Conservation (phyloP, 2,329 filamentous ascomycete species). For the Verticillium nubilum region DNA sequence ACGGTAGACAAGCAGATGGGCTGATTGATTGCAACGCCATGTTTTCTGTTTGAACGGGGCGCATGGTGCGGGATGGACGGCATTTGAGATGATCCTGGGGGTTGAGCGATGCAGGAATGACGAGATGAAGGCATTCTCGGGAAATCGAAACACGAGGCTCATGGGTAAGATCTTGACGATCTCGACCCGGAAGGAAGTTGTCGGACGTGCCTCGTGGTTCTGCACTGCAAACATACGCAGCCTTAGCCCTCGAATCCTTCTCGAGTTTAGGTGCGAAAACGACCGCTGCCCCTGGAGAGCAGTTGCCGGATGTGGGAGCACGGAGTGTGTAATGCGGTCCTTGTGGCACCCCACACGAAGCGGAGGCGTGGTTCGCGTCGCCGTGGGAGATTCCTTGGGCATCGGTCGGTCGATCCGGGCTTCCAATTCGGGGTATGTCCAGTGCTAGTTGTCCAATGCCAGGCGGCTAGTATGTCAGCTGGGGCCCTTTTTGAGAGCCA, state of each 20-base stretch:
- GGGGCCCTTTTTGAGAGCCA: not conserved
- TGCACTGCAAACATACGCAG: not conserved
- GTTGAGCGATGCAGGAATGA: not conserved
- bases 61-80: not conserved
- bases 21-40: not conserved
- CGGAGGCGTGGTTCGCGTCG: not conserved
- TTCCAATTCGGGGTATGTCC: not conserved
- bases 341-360: conserved; percentile 1
- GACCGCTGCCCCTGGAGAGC: not conserved
- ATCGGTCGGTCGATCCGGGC: not conserved
- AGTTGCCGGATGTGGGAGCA: conserved; percentile 1
- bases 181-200: not conserved
- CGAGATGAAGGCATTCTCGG: not conserved
- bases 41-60: not conserved
- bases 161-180: not conserved
- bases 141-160: not conserved
- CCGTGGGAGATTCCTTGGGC: not conserved
- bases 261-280: not conserved
- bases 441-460: not conserved
- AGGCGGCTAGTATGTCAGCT: not conserved
- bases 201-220: not conserved
- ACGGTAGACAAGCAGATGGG: not conserved
- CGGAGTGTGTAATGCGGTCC: not conserved
- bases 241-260: not conserved
- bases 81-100: not conserved